Evolutionary conservation across 139 green algal species (phyloP).

Genomic region (Astrephomene gubernaculifera): DNA sequence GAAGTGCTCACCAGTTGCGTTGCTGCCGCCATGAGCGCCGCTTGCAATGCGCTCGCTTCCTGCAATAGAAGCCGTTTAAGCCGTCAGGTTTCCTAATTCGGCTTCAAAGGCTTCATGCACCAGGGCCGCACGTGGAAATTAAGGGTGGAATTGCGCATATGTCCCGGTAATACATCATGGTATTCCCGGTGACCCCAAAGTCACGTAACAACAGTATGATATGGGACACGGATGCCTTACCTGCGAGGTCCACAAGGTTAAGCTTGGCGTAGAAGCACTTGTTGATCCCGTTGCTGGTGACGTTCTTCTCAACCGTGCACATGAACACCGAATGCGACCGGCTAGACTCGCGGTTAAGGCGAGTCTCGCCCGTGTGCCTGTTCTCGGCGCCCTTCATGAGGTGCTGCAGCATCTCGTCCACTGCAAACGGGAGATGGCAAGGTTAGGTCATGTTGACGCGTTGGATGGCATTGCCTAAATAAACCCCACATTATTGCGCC

Average conservation of each 20-base stretch:
- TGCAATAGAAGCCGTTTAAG: too few relatives aligned
- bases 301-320: slow-evolving; percentile 61
- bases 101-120: too few relatives aligned
- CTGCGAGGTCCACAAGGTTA: slow-evolving; percentile 97
- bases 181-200: too few relatives aligned
- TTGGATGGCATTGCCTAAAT: too few relatives aligned
- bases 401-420: slow-evolving; percentile 79
- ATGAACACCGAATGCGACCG: slow-evolving; percentile 95
- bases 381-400: slow-evolving; percentile 77
- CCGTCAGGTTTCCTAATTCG: too few relatives aligned
- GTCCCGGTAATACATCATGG: too few relatives aligned
- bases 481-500: too few relatives aligned
- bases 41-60: slow-evolving; percentile 86
- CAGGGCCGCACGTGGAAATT: too few relatives aligned
- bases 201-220: too few relatives aligned
- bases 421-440: too few relatives aligned
- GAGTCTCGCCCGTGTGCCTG: slow-evolving; percentile 83
- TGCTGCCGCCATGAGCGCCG: slow-evolving; percentile 72
- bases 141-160: too few relatives aligned
- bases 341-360: slow-evolving; percentile 90
- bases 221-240: slow-evolving; percentile 52
- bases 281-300: slow-evolving; percentile 60
- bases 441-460: too few relatives aligned
- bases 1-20: slow-evolving; percentile 87
- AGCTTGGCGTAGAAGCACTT: slow-evolving; percentile 79